Percentiles rank a stretch among this genome's conserved stretches.
Evolutionary conservation across 2,329 filamentous ascomycete species (phyloP).

Genomic region (Penicillium brevicompactum): DNA sequence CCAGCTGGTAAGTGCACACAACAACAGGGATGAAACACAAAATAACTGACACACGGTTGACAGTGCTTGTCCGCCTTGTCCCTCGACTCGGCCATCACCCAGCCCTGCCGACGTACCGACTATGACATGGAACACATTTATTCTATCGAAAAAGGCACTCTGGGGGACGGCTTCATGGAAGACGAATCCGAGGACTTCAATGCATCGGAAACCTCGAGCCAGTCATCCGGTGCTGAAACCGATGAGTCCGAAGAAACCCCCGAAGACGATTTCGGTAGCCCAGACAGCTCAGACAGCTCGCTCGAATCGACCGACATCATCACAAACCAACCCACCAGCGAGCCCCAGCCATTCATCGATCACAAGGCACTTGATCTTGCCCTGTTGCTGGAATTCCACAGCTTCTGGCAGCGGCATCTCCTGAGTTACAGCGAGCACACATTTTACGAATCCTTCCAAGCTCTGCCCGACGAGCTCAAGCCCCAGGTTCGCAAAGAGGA

Average conservation of each 20-base stretch:
- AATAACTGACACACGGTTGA: conserved; percentile 16
- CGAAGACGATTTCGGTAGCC: too few species aligned
- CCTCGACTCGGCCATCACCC: conserved; percentile 29
- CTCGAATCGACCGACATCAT: too few species aligned
- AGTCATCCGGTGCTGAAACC: neutral
- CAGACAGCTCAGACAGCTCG: too few species aligned
- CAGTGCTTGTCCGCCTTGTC: conserved; percentile 38
- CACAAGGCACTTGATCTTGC: conserved; percentile 28
- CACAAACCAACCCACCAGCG: too few species aligned
- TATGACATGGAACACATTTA: conserved; percentile 36
- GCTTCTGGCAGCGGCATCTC: conserved; percentile 47
- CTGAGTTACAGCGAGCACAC: conserved; percentile 30
- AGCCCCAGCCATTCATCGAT: conserved; percentile 15
- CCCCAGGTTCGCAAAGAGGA: conserved; percentile 22
- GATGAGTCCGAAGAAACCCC: too few species aligned
- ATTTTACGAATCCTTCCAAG: conserved; percentile 27
- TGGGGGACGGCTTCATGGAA: neutral
- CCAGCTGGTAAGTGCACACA: conserved; percentile 29
- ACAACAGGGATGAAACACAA: neutral
- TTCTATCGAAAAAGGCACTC: neutral
- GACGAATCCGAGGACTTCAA: neutral
- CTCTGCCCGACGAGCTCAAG: conserved; percentile 16
- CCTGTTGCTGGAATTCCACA: conserved; percentile 41
- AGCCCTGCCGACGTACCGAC: conserved; percentile 30
- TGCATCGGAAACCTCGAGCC: neutral